Evolutionary conservation across 1,284 basidiomycete species (phyloP), one percentile per base, ranked within the genome.

Genomic region (Lentinula novae-zelandiae): DNA sequence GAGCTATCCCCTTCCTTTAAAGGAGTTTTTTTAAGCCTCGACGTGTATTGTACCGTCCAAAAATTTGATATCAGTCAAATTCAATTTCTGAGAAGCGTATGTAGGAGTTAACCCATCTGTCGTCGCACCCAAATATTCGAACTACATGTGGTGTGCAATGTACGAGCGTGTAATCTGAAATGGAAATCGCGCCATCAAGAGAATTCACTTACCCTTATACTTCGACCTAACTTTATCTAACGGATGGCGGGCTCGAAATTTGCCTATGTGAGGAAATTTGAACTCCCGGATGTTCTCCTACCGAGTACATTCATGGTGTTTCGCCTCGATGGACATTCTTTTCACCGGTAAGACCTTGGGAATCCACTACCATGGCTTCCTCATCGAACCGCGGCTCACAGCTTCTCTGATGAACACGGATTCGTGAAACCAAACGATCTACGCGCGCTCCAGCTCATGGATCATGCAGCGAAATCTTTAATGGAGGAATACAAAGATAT

Each of bases 381-480:
- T 56, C 20, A 34, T 61, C 15, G 53, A 27, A 27, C 27, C 49
- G 63, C 42, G 65, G 60, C 55, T 48, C 22, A 44, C 68, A 95
- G 95, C 59, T 94, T 99, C 72, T 93, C 95, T 0, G 87, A 92
- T 17, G 79, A 80, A 15, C 96, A 99, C 70, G 70, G 72, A 0
- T 98, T 98, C 70, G 71, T 74, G 33, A 99, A 98, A 70, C 96
- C 96, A 0, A 99, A 98, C 74, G 96, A 99, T 73, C 74, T 82
- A 40, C 82, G 86, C 17, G 96, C 96, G 0, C 79, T 99, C 6
- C 75, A 88, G 64, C 82, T 99, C 46, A 98, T 99, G 96, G 96
- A 99, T 71, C 82, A 85, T 61, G 93, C 95, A 0, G 96, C 97
- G 0, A 79, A 80, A 65, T 78, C 85, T 50, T 82, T 97, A 39